Conservation (phyloP, 75 land plant species). For the Picea sitchensis region DNA sequence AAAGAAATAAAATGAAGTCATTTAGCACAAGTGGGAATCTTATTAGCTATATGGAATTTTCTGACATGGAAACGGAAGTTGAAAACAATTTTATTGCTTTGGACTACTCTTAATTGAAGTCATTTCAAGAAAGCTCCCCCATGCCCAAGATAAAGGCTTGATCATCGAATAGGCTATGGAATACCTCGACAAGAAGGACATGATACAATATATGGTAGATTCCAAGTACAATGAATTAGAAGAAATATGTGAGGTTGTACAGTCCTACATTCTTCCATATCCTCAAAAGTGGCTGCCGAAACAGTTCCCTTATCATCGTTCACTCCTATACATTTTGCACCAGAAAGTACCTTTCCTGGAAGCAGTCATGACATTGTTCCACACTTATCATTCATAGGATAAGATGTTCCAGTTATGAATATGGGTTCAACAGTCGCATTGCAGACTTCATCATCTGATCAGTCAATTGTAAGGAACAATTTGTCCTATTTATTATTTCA, state of each 20-base stretch:
- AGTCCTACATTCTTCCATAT: slow-evolving; percentile 51
- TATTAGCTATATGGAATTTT: slow-evolving; percentile 30
- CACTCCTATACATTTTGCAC: neutral
- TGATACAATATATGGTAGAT: slow-evolving; percentile 27
- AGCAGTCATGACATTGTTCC: neutral
- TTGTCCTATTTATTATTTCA: slow-evolving; percentile 34
- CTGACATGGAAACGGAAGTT: slow-evolving; percentile 38
- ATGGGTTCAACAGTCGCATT: slow-evolving; percentile 2
- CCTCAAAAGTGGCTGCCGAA: slow-evolving; percentile 21
- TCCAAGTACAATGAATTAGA: slow-evolving; percentile 47
- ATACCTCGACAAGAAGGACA: slow-evolving; percentile 41
- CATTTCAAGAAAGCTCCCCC: slow-evolving; percentile 60
- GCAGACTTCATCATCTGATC: neutral
- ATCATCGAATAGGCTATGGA: slow-evolving; percentile 61
- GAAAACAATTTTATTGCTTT: slow-evolving; percentile 67
- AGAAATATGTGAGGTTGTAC: slow-evolving; percentile 60
- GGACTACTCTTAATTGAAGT: slow-evolving; percentile 81
- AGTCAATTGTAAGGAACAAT: slow-evolving; percentile 29
- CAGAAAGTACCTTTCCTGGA: neutral
- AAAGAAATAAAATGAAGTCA: slow-evolving; percentile 1
- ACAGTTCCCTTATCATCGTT: slow-evolving; percentile 6
- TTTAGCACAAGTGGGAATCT: slow-evolving; percentile 15
- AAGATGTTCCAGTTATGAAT: neutral
- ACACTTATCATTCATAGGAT: slow-evolving; percentile 3
- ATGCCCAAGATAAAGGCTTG: slow-evolving; percentile 43